phyloP scores from a whole-genome alignment of 176 grass and related monocot genomes.

The Carex scoparia region DNA sequence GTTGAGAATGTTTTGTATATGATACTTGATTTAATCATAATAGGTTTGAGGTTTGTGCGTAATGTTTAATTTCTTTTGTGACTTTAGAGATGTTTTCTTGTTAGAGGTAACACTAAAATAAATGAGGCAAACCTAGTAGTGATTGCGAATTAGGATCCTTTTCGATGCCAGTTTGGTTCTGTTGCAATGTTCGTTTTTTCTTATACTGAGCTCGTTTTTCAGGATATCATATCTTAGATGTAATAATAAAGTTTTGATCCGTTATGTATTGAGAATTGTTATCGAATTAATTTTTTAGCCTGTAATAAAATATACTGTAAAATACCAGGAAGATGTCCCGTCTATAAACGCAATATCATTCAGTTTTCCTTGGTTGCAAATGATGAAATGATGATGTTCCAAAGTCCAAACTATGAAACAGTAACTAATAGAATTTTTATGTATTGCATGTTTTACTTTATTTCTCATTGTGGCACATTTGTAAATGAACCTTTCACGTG shows the following conservation, averaged over 20 bases:
- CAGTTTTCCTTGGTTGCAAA: neutral
- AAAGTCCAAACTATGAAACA: neutral
- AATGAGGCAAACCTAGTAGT: neutral
- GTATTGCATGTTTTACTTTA: neutral
- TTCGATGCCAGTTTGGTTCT: neutral
- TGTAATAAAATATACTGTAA: neutral
- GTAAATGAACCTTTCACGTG: neutral
- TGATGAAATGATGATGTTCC: too few relatives aligned
- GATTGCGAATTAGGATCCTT: neutral
- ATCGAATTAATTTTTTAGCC: neutral
- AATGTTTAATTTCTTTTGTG: neutral
- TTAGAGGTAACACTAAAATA: neutral
- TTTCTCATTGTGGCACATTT: neutral
- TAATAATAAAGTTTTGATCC: neutral
- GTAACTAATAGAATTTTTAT: neutral
- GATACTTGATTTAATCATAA: constrained; percentile 5
- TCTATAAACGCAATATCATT: neutral
- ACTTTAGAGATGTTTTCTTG: neutral
- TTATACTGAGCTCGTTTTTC: neutral
- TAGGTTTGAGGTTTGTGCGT: neutral
- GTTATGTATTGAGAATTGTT: neutral
- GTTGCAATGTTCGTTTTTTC: neutral
- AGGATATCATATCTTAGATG: neutral
- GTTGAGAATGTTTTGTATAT: constrained; percentile 6
- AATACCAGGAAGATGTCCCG: too few relatives aligned